phyloP scores from a whole-genome alignment of 2,329 filamentous ascomycete species.

The Scedosporium dehoogii region DNA sequence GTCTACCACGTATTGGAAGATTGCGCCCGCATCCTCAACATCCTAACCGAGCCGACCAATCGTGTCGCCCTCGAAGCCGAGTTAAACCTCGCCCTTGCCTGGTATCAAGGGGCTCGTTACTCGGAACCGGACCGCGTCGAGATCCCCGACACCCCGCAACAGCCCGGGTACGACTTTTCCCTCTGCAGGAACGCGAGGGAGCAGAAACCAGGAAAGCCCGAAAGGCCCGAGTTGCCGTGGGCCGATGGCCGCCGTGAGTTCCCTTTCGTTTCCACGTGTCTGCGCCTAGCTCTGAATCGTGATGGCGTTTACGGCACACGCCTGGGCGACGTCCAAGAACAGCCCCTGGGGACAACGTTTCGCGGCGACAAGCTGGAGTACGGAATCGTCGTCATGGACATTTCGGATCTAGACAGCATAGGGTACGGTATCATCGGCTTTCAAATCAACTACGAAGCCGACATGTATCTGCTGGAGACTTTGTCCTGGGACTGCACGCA shows the following conservation, averaged over 20 bases:
- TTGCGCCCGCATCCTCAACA: background rate
- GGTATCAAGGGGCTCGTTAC: background rate
- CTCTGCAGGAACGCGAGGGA: background rate
- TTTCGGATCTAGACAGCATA: conserved; percentile 1
- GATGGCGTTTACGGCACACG: background rate
- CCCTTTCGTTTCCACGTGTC: conserved; percentile 7
- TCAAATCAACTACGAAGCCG: background rate
- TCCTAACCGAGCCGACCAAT: background rate
- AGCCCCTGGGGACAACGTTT: conserved; percentile 4
- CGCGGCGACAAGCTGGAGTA: conserved; percentile 6
- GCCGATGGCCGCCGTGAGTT: conserved; percentile 1
- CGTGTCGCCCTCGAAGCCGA: conserved; percentile 6
- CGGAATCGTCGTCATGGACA: conserved; percentile 7
- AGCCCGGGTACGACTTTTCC: background rate
- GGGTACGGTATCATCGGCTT: background rate
- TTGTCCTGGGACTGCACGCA: background rate
- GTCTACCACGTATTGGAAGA: conserved; percentile 1
- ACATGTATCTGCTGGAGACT: background rate
- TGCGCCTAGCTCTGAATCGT: conserved; percentile 2
- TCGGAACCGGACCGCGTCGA: background rate
- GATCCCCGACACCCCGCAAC: conserved; percentile 1
- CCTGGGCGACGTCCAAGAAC: conserved; percentile 5
- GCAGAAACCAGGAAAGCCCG: background rate
- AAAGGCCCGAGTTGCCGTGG: background rate
- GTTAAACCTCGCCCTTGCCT: background rate